Evolutionary conservation across 2,329 filamentous ascomycete species (phyloP).

Genomic region (Cercospora beticola): DNA sequence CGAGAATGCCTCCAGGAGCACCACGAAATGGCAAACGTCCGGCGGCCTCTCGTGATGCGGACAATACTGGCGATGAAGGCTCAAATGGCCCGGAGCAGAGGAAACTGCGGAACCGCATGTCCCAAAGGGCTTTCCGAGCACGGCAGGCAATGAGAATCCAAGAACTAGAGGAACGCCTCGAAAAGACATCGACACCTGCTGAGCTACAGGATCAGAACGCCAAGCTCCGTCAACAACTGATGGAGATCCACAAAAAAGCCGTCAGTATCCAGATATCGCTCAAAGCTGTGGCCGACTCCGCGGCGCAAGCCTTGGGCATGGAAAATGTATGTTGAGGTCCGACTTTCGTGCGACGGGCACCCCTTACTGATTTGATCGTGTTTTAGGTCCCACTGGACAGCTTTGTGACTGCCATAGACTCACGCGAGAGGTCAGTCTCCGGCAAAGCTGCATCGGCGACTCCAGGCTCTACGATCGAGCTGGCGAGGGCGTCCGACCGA

Average conservation of each 20-base stretch:
- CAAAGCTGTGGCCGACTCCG: background rate
- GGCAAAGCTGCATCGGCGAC: background rate
- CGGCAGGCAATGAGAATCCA: slow-evolving; percentile 2
- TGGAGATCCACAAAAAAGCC: background rate
- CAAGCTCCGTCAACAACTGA: background rate
- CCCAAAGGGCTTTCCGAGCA: slow-evolving; percentile 1
- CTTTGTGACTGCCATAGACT: background rate
- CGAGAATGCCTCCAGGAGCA: background rate
- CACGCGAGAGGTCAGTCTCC: background rate
- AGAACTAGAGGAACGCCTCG: slow-evolving; percentile 1
- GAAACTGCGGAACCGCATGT: slow-evolving; percentile 3
- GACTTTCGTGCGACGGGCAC: background rate
- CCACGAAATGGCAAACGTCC: background rate
- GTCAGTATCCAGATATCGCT: background rate
- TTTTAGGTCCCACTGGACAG: background rate
- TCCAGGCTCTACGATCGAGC: background rate
- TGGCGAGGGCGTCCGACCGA: background rate
- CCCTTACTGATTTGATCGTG: background rate
- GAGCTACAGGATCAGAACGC: slow-evolving; percentile 2
- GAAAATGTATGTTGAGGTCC: background rate
- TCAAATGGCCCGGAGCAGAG: background rate
- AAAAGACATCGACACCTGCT: background rate
- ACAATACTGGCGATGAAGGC: background rate
- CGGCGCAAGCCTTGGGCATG: background rate
- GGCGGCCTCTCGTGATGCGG: background rate